Base-by-base conservation (phyloP, 345 rosid genomes). In the Geranium rotundifolium region DNA sequence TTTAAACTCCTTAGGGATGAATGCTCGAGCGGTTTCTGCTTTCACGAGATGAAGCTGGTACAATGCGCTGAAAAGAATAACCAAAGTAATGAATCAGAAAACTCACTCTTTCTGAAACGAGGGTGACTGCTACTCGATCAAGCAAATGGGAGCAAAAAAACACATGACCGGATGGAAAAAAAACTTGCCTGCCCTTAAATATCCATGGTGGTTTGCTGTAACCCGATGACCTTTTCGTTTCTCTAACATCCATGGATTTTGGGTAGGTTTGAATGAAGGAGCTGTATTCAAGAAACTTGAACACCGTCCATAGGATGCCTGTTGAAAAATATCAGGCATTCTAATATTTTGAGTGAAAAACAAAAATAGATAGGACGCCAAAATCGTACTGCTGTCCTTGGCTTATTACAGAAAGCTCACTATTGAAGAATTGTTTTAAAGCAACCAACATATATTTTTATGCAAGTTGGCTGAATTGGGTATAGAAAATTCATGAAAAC, bases 21-120 rank as follows among this genome's bases (percentile, higher is more conserved):
- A 78, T 58, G 82, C 82, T 72, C 90, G 79, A 69, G 96, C 97
- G 23, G 87, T 90, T 54, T 81, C 84, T 65, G 96, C 84, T 60
- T 85, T 93, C 37, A 93, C 99, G 60, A 93, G 97, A 78, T 93
- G 97, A 65, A 93, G 81, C 73, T 93, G 99, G 65, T 93, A 93
- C 77, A 90, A 77, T 56, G 97, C 99, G 67, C 99, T 93, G 89
- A 65, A 77, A 63, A 60, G 56, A 63, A 63, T 46, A 59, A 61
- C 27, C 29, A 49, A 7, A 66, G 1, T 58, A 55, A 29, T 34
- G 55, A 61, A 62, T 7, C 29, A 34, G 31, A 12, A 23, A 23
- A 23, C 27, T 23, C 27, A 23, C 27, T 23, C 27, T 23, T 23
- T 23, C 27, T 23, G 27, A 15, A 7, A 46, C 17, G 58, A n/a